These are phyloP conservation scores for Heterobasidion parviporum DNA, from an alignment of 1,284 basidiomycete species.

Conservation along the genomic window DNA sequence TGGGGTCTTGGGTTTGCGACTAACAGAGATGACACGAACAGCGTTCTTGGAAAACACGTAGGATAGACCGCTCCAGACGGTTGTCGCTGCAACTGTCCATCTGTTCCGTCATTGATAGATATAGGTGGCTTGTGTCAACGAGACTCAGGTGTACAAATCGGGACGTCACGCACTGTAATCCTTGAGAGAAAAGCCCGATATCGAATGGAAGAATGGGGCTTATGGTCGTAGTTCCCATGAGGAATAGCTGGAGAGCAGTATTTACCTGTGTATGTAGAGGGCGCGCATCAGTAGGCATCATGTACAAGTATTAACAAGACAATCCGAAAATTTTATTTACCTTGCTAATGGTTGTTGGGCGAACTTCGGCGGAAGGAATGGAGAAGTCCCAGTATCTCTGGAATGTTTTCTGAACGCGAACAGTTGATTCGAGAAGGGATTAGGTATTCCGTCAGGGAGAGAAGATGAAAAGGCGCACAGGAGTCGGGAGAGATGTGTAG, in stretches of 20 bases:
- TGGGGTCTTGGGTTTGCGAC: background rate
- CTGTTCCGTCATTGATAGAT: conserved; percentile 29
- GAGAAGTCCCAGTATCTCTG: conserved; percentile 91
- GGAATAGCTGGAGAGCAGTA: conserved; percentile 83
- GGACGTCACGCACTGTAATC: conserved; percentile 48
- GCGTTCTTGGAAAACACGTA: conserved; percentile 76
- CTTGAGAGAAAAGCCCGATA: conserved; percentile 46
- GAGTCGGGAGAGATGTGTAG: conserved; percentile 81
- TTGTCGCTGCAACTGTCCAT: conserved; percentile 81
- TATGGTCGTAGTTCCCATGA: conserved; percentile 87
- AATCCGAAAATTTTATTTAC: conserved; percentile 27
- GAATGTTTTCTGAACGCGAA: conserved; percentile 71
- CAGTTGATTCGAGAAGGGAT: conserved; percentile 1
- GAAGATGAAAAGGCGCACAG: conserved; percentile 45
- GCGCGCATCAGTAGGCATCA: background rate
- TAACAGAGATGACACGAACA: conserved; percentile 24
- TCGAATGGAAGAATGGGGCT: conserved; percentile 66
- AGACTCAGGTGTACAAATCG: background rate
- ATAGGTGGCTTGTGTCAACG: background rate
- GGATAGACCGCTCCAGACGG: conserved; percentile 87
- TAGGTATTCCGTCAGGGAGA: background rate
- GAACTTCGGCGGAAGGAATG: conserved; percentile 89
- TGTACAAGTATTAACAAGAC: background rate
- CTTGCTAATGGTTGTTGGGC: conserved; percentile 87
- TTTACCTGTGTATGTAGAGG: conserved; percentile 57